Conservation (phyloP, 768 basidiomycete genomes). For the Leccinum uliginosum region DNA sequence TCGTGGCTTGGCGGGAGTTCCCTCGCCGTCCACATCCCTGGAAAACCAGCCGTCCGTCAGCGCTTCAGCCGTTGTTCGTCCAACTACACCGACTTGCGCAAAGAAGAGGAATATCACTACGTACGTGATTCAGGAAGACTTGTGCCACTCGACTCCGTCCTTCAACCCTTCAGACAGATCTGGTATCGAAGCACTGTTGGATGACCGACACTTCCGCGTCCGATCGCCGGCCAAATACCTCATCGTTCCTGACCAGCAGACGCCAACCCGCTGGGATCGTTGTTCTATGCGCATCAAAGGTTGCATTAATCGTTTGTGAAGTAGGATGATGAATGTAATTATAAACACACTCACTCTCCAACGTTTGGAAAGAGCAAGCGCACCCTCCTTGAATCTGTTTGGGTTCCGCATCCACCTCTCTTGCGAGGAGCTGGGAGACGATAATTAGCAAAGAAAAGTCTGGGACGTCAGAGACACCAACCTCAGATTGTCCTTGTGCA, state of each 20-base stretch:
- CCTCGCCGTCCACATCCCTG: neutral
- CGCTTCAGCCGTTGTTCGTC: too few relatives aligned
- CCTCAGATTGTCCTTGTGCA: too few relatives aligned
- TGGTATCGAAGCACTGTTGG: too few relatives aligned
- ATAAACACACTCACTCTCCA: neutral
- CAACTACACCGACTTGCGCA: too few relatives aligned
- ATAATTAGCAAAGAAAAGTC: neutral
- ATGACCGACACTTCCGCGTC: neutral
- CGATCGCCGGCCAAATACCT: too few relatives aligned
- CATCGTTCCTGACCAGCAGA: neutral
- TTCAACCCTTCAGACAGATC: neutral
- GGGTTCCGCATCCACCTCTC: neutral
- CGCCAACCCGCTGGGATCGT: neutral
- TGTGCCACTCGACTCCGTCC: neutral
- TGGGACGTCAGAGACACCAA: neutral
- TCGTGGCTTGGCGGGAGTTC: conserved; percentile 15
- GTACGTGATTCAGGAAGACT: neutral
- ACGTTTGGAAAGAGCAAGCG: neutral
- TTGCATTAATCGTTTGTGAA: neutral
- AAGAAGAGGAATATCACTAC: neutral
- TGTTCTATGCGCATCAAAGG: neutral
- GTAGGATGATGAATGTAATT: neutral
- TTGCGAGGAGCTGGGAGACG: neutral
- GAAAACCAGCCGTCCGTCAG: too few relatives aligned
- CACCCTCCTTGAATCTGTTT: too few relatives aligned